Evolutionary conservation across 73 alveolate species (phyloP).

Genomic region (Paramecium primaurelia): DNA sequence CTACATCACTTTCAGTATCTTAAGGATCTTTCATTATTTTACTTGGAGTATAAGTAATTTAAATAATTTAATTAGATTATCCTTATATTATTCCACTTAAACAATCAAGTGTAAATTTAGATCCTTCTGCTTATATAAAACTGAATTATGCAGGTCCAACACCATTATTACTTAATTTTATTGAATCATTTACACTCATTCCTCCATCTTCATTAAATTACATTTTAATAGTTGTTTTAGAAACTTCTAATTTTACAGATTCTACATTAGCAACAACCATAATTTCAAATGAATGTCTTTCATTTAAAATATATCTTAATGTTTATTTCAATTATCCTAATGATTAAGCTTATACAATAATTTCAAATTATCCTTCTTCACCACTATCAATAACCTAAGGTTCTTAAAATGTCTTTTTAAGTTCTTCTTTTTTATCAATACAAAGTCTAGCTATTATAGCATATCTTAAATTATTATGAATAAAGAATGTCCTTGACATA

Average conservation of each 20-base stretch:
- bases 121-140: slow-evolving; percentile 70
- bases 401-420: slow-evolving; percentile 74
- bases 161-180: slow-evolving; percentile 89
- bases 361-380: slow-evolving; percentile 90
- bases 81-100: slow-evolving; percentile 78
- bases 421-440: slow-evolving; percentile 74
- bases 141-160: slow-evolving; percentile 87
- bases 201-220: slow-evolving; percentile 87
- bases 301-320: slow-evolving; percentile 85
- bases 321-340: slow-evolving; percentile 79
- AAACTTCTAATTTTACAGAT: slow-evolving; percentile 72
- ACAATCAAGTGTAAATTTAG: slow-evolving; percentile 80
- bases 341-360: slow-evolving; percentile 71
- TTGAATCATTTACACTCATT: slow-evolving; percentile 79
- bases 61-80: slow-evolving; percentile 69
- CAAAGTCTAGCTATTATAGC: slow-evolving; percentile 85
- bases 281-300: slow-evolving; percentile 83
- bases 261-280: slow-evolving; percentile 86
- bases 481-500: slow-evolving; percentile 84
- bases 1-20: slow-evolving; percentile 20
- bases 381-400: slow-evolving; percentile 95
- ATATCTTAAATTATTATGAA: slow-evolving; percentile 89
- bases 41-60: slow-evolving; percentile 83
- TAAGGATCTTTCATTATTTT: slow-evolving; percentile 15
- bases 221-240: slow-evolving; percentile 68